Evolutionary conservation across 2,329 filamentous ascomycete genomes (phyloP), one percentile per base, ranked within the genome.

Genomic region (Fusarium sp.): DNA sequence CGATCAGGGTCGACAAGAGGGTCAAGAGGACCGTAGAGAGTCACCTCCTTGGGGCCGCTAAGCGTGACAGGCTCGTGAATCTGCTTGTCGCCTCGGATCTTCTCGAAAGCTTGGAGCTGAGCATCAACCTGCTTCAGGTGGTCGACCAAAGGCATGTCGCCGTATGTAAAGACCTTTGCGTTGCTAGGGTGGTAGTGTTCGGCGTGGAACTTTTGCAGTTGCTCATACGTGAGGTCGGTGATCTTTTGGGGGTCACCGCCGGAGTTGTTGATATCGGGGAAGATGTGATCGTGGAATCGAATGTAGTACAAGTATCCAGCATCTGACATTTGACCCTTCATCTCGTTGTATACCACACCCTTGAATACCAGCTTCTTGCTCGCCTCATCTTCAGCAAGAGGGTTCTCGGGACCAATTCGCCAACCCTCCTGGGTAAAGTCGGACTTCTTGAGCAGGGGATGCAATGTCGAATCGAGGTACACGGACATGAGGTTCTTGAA

Each of bases 241-340:
- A 99, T 99, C 80, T 95, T 97, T 76, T 96, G 91, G 0, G 96
- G 96, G 77, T 99, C 96, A 57, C 96, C 96, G 34, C 96, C 96
- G 2, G 95, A 98, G 82, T 99, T 98, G 82, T 99, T 92, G 79
- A 99, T 91, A 39, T 91, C 91, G 0, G 96, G 96, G 77, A 97
- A 96, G 56, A 99, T 93, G 78, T 96, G 91, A 74, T 98, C 94
- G 77, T 97, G 93, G 80, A 97, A 99, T 55, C 91, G 88, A 72
- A 98, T 97, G 79, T 98, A 98, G 83, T 93, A 99, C 1, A 98
- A 84, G 76, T 99, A 99, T 71, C 93, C 93, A 9, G 95, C 94
- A 79, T 99, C 96, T 4, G 96, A 98, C 90, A 98, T 97, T 77
- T 98, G 94, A 0, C 96, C 96, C 82, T 99, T 99, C 96, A 99